phyloP scores from a whole-genome alignment of 495 filamentous ascomycete genomes.

The Xylaria longipes region DNA sequence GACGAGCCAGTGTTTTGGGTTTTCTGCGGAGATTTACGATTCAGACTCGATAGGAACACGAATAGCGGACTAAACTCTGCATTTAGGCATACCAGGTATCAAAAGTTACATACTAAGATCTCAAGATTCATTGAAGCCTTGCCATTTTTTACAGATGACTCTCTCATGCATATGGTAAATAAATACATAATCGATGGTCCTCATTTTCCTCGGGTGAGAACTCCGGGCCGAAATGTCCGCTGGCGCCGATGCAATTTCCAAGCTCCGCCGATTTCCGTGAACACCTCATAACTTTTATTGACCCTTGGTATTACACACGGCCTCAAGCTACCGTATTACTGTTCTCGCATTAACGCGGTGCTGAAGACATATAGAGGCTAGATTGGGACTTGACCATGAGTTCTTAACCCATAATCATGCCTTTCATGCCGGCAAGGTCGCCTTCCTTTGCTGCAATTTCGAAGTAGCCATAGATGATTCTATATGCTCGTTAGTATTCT shows the following conservation, averaged over 20 bases:
- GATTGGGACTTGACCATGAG: conserved; percentile 21
- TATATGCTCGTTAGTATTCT: conserved; percentile 54
- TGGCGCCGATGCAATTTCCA: conserved; percentile 41
- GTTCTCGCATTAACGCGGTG: conserved; percentile 32
- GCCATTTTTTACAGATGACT: conserved; percentile 11
- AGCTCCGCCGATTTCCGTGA: conserved; percentile 39
- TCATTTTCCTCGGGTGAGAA: conserved; percentile 4
- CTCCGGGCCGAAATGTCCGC: conserved; percentile 15
- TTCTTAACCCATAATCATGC: conserved; percentile 73
- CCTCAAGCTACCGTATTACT: conserved; percentile 35
- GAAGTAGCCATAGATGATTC: conserved; percentile 98
- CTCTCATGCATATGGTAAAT: conserved; percentile 25
- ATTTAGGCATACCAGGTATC: not conserved
- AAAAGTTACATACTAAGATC: not conserved
- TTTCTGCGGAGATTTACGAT: not conserved
- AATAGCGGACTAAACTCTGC: not conserved
- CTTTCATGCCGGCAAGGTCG: conserved; percentile 89
- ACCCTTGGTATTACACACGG: conserved; percentile 41
- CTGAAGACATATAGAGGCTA: conserved; percentile 19
- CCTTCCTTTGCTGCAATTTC: conserved; percentile 99
- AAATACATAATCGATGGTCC: conserved; percentile 16
- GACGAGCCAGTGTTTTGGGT: not conserved
- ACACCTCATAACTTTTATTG: conserved; percentile 40
- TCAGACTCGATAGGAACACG: not conserved
- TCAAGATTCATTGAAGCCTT: not conserved